Base-by-base conservation (phyloP, 768 basidiomycete species). In the Coprinopsis sp. region DNA sequence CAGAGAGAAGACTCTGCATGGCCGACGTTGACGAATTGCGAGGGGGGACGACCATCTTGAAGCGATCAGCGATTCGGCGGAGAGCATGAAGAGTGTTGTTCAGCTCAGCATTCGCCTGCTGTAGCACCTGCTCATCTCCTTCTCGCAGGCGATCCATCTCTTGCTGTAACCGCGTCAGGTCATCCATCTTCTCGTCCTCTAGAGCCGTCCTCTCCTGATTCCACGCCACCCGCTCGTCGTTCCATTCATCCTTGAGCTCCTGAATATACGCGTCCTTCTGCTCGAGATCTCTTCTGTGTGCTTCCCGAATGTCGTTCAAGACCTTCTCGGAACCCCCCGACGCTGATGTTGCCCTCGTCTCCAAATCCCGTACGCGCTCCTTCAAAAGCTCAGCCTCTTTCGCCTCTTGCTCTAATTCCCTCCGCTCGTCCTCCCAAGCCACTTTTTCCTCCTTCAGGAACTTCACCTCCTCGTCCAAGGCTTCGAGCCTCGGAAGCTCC, bases 401-500 rank as follows among this genome's bases (percentile, higher is more conserved):
- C 58, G 49, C 69, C 56, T 51, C 65, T 33, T 64, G 72, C 58
- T 67, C 67, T 56, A 77, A 57, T 53, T 67, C 66, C 13, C 50
- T 57, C 47, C 66, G 69, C 51, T 81, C 80, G 49, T 66, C 55
- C 50, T 73, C 67, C 80, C 82, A 83, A 40, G 56, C 64, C 16
- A 51, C 57, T 50, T 72, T 75, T 57, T 83, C 79, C 44, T 69
- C 62, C 45, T 68, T 62, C 49, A 87, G 58, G 34, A 64, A 62
- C 40, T 77, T 67, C 22, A 78, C 59, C 34, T 78, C 73, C 18
- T 54, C 37, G 51, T 78, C 74, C 42, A 80, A 59, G 6, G 67
- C 69, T 47, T 76, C 74, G 24, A 81, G 60, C 50, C 70, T 67
- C 6, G 72, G 74, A 22, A 82, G 54, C 44, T 86, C 78, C 45